These are phyloP conservation scores for Vaccinium myrtillus DNA, from an alignment of 148 eudicot genomes.

Conservation along the genomic window DNA sequence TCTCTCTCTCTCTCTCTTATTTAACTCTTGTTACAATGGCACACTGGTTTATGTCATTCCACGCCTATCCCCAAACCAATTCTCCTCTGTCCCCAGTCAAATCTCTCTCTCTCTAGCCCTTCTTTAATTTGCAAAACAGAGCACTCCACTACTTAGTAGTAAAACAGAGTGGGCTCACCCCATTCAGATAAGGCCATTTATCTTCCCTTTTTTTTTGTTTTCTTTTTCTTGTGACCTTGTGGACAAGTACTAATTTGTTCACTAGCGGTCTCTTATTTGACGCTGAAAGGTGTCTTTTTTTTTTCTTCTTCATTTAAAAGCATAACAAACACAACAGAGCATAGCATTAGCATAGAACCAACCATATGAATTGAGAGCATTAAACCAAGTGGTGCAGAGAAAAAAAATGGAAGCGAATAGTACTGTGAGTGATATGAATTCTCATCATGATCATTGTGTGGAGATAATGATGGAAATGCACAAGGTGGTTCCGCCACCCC, in stretches of 20 bases:
- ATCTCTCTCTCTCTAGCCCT: not conserved
- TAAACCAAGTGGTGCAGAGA: not conserved
- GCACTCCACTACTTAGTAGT: not conserved
- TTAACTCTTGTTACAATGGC: slow-evolving; percentile 10
- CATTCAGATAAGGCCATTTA: not conserved
- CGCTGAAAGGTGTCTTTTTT: not conserved
- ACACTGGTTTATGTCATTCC: slow-evolving; percentile 5
- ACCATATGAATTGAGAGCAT: not conserved
- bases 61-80: not conserved
- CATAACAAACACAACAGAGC: not conserved
- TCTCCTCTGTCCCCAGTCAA: not conserved
- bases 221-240: not conserved
- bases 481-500: slow-evolving; percentile 50
- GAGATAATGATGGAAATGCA: slow-evolving; percentile 49
- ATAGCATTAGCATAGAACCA: not conserved
- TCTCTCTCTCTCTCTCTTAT: slow-evolving; percentile 5
- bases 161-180: not conserved
- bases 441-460: not conserved
- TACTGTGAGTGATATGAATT: not conserved
- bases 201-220: not conserved
- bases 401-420: not conserved
- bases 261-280: slow-evolving; percentile 12
- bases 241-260: slow-evolving; percentile 13
- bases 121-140: not conserved
- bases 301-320: not conserved